Evolutionary conservation across 2,329 filamentous ascomycete species (phyloP).

Genomic region (Colletotrichum sp.): DNA sequence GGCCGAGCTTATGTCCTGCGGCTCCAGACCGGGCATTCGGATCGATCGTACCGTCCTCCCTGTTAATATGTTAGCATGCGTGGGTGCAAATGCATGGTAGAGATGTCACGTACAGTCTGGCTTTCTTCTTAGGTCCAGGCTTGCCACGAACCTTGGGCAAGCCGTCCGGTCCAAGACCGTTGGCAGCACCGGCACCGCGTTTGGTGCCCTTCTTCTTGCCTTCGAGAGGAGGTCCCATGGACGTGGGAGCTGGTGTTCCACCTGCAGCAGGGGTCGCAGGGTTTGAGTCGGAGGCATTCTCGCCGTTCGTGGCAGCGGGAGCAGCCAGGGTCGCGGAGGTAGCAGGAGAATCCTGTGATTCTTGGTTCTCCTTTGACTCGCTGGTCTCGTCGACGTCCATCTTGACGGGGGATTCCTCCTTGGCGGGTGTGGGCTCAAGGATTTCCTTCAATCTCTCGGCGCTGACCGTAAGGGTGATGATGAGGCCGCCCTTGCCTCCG

Average conservation of each 20-base stretch:
- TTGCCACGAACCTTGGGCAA: slow-evolving; percentile 78
- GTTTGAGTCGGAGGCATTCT: slow-evolving; percentile 64
- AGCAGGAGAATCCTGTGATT: slow-evolving; percentile 50
- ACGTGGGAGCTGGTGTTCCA: slow-evolving; percentile 58
- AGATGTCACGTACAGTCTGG: slow-evolving; percentile 75
- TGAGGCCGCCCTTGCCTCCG: slow-evolving; percentile 29
- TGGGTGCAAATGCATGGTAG: not conserved
- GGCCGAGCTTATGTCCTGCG: slow-evolving; percentile 82
- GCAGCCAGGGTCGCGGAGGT: slow-evolving; percentile 43
- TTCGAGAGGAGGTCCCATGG: slow-evolving; percentile 65
- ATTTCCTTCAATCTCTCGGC: slow-evolving; percentile 56
- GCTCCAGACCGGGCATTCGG: slow-evolving; percentile 51
- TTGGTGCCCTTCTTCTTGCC: slow-evolving; percentile 81
- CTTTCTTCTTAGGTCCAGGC: slow-evolving; percentile 96
- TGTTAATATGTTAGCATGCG: slow-evolving; percentile 30
- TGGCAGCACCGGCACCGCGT: slow-evolving; percentile 68
- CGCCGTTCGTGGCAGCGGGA: slow-evolving; percentile 51
- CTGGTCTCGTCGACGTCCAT: slow-evolving; percentile 29
- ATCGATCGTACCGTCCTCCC: slow-evolving; percentile 69
- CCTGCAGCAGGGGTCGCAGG: slow-evolving; percentile 62
- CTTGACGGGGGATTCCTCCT: slow-evolving; percentile 50
- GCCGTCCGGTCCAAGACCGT: slow-evolving; percentile 65
- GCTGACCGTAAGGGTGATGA: slow-evolving; percentile 60
- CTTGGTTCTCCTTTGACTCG: slow-evolving; percentile 34
- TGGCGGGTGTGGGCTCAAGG: slow-evolving; percentile 45